Base-by-base conservation (phyloP, 2,329 filamentous ascomycete species). In the Raffaelea ambrosiae region DNA sequence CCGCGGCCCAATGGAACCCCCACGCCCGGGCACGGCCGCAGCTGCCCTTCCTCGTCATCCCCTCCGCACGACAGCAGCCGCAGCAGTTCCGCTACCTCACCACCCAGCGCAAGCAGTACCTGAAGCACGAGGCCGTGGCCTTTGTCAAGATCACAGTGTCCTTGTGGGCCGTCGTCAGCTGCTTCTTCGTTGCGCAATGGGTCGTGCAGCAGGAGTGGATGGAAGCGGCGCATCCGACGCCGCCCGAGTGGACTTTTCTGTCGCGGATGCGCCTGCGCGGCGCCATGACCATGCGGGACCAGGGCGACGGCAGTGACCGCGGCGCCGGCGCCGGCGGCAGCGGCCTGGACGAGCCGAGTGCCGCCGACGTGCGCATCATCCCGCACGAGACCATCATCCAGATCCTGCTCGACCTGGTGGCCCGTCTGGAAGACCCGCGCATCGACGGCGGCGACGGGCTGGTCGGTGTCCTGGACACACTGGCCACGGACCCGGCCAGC, bases 211-310 rank as follows among this genome's bases (percentile, higher is more conserved):
- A 90, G 58, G 88, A 95, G 64, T 70, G 74, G 51, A 71, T 87
- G 40, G 89, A 96, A 66, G 76, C 83, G 43, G 71, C 77, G 46
- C 87, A 83, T 61, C 89, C 89, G 0, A 90, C 88, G 1, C 90
- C 91, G 1, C 76, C 78, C 22, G 90, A 95, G 62, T 96, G 90
- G 88, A 70, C 70, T 0, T 84, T 81, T 63, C 66, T 79, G 54
- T 87, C 84, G 41, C 74, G 88, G 21, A 78, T 84, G 65, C 71
- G 74, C 36, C 73, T 86, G 52, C 77, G 88, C 38, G 75, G 77
- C 44, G 85, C 84, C 4, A 72, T 74, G 56, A 76, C 75, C 47
- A 72, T 76, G 44, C 75, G 78, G 52, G 72, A 80, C 40, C 72
- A 74, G 14, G 73, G 77, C 11, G 69, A 76, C n/a, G 40, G 40